Percentiles rank a stretch among this genome's conserved stretches.
Evolutionary conservation across 805 yeast genomes (phyloP).

Genomic region (Wickerhamiella galacta): DNA sequence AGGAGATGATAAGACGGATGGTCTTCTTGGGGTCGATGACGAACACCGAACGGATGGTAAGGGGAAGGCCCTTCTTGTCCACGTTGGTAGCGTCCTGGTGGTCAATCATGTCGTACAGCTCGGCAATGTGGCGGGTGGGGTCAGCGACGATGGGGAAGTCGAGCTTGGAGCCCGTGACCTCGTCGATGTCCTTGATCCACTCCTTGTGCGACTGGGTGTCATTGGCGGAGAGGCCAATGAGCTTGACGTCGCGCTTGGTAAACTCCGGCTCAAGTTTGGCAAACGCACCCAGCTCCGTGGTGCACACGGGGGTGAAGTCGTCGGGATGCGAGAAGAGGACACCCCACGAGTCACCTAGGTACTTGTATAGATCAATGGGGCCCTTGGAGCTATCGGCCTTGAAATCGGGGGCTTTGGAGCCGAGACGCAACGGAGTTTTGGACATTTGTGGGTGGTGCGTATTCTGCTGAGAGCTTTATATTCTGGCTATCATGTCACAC

Average conservation of each 20-base stretch:
- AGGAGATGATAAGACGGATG: slow-evolving; percentile 67
- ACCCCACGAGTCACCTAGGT: slow-evolving; percentile 67
- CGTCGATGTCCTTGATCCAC: slow-evolving; percentile 87
- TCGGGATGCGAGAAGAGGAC: slow-evolving; percentile 85
- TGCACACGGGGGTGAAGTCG: slow-evolving; percentile 90
- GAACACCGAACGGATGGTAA: slow-evolving; percentile 82
- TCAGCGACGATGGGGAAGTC: slow-evolving; percentile 83
- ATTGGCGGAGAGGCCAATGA: slow-evolving; percentile 80
- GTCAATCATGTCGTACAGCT: slow-evolving; percentile 68
- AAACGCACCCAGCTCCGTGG: slow-evolving; percentile 91
- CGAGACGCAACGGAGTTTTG: too few relatives aligned
- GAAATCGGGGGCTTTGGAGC: slow-evolving; percentile 77
- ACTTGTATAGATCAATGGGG: slow-evolving; percentile 68
- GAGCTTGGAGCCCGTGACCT: slow-evolving; percentile 57
- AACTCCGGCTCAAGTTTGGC: slow-evolving; percentile 81
- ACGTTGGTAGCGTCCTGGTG: slow-evolving; percentile 65
- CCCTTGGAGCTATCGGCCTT: slow-evolving; percentile 69
- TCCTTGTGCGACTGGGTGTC: slow-evolving; percentile 60
- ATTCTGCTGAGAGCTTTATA: too few relatives aligned
- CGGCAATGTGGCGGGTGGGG: slow-evolving; percentile 63
- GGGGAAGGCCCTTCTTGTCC: slow-evolving; percentile 50
- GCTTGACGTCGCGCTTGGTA: slow-evolving; percentile 65
- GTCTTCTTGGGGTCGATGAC: slow-evolving; percentile 80
- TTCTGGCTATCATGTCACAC: too few relatives aligned
- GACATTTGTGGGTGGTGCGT: too few relatives aligned